A percentile compares a stretch with the other conserved stretches of the same genome.
Evolutionary conservation across 805 yeast species (phyloP).

Genomic region (Kodamaea kakaduensis): DNA sequence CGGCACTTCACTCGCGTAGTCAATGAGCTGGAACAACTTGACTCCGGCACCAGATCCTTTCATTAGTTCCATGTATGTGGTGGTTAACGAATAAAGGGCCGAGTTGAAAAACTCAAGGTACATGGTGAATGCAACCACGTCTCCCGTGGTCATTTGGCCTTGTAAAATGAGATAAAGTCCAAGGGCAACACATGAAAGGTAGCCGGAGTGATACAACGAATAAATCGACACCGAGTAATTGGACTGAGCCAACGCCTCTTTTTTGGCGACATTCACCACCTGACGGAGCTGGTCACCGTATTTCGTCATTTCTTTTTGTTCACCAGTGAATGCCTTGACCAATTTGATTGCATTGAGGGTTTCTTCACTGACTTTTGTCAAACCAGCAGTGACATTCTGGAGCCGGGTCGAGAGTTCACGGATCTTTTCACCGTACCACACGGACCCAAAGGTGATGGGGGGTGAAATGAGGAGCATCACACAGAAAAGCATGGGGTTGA

Average conservation of each 20-base stretch:
- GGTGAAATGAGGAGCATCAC: conserved; percentile 44
- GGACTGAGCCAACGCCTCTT: conserved; percentile 44
- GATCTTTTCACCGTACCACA: conserved; percentile 43
- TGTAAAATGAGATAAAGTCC: conserved; percentile 40
- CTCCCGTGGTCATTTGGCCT: conserved; percentile 46
- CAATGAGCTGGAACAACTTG: conserved; percentile 40
- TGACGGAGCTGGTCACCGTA: conserved; percentile 37
- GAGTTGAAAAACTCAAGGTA: conserved; percentile 42
- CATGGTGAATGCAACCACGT: conserved; percentile 45
- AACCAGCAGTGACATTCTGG: conserved; percentile 43
- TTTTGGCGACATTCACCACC: conserved; percentile 39
- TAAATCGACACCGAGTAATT: conserved; percentile 42
- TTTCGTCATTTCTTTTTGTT: conserved; percentile 37
- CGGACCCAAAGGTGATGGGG: conserved; percentile 43
- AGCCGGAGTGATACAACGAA: conserved; percentile 40
- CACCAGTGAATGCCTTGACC: conserved; percentile 43
- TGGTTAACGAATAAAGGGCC: conserved; percentile 43
- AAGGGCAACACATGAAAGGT: conserved; percentile 39
- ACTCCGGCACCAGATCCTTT: conserved; percentile 47
- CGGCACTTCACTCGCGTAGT: conserved; percentile 32
- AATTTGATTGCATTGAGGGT: conserved; percentile 40
- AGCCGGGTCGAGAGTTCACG: conserved; percentile 36
- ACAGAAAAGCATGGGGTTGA: conserved; percentile 40
- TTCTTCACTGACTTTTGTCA: conserved; percentile 43
- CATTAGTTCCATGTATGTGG: conserved; percentile 44